Percentiles rank a stretch among this genome's conserved stretches.
These are phyloP conservation scores for Ajuga reptans DNA, from an alignment of 305 asterid genomes.

Conservation along the genomic window DNA sequence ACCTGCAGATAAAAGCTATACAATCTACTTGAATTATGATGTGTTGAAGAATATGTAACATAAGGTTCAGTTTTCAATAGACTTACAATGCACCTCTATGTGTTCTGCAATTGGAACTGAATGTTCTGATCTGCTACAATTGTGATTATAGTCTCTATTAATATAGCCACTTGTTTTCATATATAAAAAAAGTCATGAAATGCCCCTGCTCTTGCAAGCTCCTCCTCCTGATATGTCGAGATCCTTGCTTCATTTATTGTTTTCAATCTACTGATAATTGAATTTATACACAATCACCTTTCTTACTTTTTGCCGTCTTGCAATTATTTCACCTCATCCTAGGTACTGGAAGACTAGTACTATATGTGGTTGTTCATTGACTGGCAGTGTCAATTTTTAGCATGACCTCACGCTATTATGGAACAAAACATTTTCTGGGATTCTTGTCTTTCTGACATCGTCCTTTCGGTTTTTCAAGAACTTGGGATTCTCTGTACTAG, in stretches of 20 bases:
- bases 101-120: not conserved
- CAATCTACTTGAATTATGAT: not conserved
- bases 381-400: not conserved
- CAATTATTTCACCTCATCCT: not conserved
- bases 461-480: not conserved
- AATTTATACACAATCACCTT: not conserved
- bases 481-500: not conserved
- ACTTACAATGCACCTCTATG: not conserved
- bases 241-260: not conserved
- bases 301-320: not conserved
- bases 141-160: not conserved
- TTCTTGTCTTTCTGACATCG: not conserved
- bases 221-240: not conserved
- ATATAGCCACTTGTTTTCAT: not conserved
- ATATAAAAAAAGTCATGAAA: not conserved
- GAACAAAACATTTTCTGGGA: not conserved
- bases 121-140: not conserved
- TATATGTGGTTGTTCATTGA: not conserved
- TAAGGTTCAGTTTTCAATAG: not conserved
- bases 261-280: not conserved
- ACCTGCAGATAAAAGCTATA: constrained; percentile 23
- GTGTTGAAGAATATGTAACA: not conserved
- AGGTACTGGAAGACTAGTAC: not conserved
- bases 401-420: not conserved
- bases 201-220: not conserved